phyloP scores from a whole-genome alignment of 768 basidiomycete genomes.

The Lactarius akahatsu region DNA sequence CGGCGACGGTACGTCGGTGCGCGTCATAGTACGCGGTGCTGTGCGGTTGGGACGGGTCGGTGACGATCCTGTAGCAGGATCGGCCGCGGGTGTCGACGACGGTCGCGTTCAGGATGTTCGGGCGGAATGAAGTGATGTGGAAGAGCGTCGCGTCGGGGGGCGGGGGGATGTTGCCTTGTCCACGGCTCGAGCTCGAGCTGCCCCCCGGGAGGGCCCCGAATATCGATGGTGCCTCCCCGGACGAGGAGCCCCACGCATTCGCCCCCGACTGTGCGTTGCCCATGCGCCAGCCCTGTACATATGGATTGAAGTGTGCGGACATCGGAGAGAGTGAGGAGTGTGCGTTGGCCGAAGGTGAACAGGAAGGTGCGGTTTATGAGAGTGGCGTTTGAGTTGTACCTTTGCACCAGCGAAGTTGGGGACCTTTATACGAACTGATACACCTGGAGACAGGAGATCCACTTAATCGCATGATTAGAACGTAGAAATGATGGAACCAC shows the following conservation, averaged over 20 bases:
- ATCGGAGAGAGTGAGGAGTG: background rate
- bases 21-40: conserved; percentile 24
- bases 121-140: conserved; percentile 24
- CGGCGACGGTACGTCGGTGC: conserved; percentile 25
- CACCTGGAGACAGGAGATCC: background rate
- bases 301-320: conserved; percentile 29
- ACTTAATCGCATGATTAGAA: background rate
- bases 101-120: conserved; percentile 28
- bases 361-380: background rate
- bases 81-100: conserved; percentile 26
- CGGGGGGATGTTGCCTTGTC: background rate
- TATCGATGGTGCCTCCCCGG: conserved; percentile 20
- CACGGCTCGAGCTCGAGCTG: background rate
- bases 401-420: background rate
- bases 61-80: conserved; percentile 21
- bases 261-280: conserved; percentile 11
- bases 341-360: background rate
- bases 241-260: background rate
- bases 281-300: conserved; percentile 28
- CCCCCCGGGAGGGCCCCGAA: conserved; percentile 28
- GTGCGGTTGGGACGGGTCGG: conserved; percentile 21
- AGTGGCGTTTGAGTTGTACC: background rate
- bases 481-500: background rate
- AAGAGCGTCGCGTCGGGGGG: conserved; percentile 11
- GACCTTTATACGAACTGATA: background rate